Evolutionary conservation across 441 rosid genomes (phyloP).

Genomic region (Euphorbia celastroides): DNA sequence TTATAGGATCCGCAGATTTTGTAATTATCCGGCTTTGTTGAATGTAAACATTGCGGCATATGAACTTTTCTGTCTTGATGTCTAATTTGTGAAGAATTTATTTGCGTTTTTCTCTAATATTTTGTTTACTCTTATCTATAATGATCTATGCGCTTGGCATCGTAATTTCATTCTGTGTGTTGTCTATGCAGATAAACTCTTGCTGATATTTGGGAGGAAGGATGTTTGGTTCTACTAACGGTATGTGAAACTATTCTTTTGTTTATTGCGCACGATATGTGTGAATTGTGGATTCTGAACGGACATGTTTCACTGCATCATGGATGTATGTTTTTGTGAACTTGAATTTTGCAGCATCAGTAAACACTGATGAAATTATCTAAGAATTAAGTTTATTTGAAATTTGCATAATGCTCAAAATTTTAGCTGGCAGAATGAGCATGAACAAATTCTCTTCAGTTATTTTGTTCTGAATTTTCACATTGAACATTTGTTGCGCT

Average conservation of each 20-base stretch:
- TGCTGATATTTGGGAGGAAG: constrained; percentile 19
- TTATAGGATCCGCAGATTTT: background rate
- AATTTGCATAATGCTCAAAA: background rate
- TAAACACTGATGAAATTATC: no score
- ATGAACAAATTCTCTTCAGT: no score
- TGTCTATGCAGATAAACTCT: constrained; percentile 5
- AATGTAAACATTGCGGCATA: background rate
- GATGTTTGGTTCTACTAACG: constrained; percentile 59
- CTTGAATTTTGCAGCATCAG: no score
- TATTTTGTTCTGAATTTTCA: background rate
- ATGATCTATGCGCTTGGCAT: background rate
- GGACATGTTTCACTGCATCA: background rate
- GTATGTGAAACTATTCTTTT: constrained; percentile 32
- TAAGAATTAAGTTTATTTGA: background rate
- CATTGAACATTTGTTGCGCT: background rate
- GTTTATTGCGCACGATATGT: background rate
- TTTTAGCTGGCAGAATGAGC: background rate
- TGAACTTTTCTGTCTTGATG: background rate
- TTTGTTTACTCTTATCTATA: background rate
- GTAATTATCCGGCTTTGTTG: background rate
- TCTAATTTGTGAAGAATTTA: background rate
- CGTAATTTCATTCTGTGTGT: background rate
- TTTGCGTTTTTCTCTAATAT: background rate
- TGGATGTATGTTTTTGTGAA: background rate
- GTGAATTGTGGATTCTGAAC: background rate